Evolutionary conservation across 768 basidiomycete species (phyloP).

Genomic region (Podaxis carcinomalis): DNA sequence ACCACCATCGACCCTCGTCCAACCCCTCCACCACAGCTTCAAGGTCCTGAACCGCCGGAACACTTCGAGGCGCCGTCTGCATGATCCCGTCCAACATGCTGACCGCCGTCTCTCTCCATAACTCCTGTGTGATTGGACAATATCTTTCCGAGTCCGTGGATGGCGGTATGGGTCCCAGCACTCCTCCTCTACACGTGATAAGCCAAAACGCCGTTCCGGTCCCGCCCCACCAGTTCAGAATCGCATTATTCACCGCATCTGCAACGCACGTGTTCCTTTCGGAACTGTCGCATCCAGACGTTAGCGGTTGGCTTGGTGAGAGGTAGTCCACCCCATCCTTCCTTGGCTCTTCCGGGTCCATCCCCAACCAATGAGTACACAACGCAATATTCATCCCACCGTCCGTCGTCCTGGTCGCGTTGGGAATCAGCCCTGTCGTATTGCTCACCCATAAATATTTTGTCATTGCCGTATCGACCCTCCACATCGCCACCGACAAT

Average conservation of each 20-base stretch:
- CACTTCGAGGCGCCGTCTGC: slow-evolving; percentile 13
- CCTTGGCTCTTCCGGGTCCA: neutral
- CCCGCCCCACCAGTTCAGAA: slow-evolving; percentile 19
- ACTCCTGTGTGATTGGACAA: slow-evolving; percentile 13
- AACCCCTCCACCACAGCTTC: slow-evolving; percentile 10
- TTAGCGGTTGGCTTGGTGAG: neutral
- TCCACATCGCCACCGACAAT: slow-evolving; percentile 1
- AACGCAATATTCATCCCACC: slow-evolving; percentile 14
- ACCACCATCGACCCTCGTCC: slow-evolving; percentile 16
- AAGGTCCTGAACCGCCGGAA: slow-evolving; percentile 8
- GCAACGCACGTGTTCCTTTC: slow-evolving; percentile 13
- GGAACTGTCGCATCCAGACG: slow-evolving; percentile 12
- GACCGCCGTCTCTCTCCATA: slow-evolving; percentile 14
- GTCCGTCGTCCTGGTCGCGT: slow-evolving; percentile 12
- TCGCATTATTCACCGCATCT: slow-evolving; percentile 18
- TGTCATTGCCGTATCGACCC: slow-evolving; percentile 8
- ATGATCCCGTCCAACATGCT: slow-evolving; percentile 18
- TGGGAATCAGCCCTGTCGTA: slow-evolving; percentile 11
- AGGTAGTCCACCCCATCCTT: neutral
- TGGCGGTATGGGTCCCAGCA: slow-evolving; percentile 15
- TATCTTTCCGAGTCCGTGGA: slow-evolving; percentile 1
- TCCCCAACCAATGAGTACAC: slow-evolving; percentile 10
- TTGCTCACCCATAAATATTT: slow-evolving; percentile 14
- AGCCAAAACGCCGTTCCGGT: slow-evolving; percentile 14
- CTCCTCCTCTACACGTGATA: slow-evolving; percentile 15